Conservation (phyloP, 2,329 filamentous ascomycete genomes). For the Fusarium fracticaudum region DNA sequence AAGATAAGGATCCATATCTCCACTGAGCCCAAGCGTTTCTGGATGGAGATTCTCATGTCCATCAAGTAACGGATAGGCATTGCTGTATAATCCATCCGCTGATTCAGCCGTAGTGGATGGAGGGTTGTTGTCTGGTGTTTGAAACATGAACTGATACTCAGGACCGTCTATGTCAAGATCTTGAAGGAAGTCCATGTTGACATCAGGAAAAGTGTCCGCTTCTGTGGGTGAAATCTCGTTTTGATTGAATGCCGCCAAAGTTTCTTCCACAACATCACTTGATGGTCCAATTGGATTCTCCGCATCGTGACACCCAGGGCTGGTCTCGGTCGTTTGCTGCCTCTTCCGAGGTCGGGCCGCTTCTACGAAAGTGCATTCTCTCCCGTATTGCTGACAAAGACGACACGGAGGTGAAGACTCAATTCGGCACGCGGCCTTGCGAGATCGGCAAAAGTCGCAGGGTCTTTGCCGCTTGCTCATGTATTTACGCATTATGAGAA, state of each 20-base stretch:
- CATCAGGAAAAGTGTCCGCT: not conserved
- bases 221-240: not conserved
- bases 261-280: fast-evolving
- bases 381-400: not conserved
- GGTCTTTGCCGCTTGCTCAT: conserved; percentile 14
- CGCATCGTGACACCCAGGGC: not conserved
- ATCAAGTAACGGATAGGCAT: not conserved
- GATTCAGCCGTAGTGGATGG: not conserved
- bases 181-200: conserved; percentile 2
- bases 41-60: not conserved
- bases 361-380: not conserved
- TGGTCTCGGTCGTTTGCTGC: not conserved
- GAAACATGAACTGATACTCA: conserved; percentile 4
- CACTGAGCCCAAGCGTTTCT: not conserved
- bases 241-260: fast-evolving
- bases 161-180: not conserved
- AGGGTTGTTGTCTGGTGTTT: not conserved
- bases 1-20: conserved; percentile 2
- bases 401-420: not conserved
- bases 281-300: fast-evolving
- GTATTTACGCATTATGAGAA: not conserved
- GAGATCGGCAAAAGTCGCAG: conserved; percentile 1
- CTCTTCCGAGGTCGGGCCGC: not conserved
- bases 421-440: not conserved
- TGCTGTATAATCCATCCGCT: fast-evolving